Percentiles rank a stretch among this genome's conserved stretches.
phyloP scores from a whole-genome alignment of 768 basidiomycete genomes.

The Roridomyces roridus region DNA sequence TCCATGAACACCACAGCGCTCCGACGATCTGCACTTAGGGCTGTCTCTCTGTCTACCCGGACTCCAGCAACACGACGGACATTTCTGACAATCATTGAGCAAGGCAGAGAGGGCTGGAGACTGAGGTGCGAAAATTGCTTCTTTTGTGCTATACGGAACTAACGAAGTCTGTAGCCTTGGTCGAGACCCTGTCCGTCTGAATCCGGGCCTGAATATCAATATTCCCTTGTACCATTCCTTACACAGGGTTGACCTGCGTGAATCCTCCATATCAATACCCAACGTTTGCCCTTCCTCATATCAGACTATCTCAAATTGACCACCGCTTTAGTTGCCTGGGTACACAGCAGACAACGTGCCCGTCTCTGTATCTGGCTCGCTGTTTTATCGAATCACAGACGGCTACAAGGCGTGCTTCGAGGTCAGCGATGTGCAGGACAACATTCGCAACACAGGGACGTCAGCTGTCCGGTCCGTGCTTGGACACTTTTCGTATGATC shows the following conservation, averaged over 20 bases:
- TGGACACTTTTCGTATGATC: constrained; percentile 55
- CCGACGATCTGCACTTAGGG: constrained; percentile 18
- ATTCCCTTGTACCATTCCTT: constrained; percentile 54
- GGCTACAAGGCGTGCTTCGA: constrained; percentile 62
- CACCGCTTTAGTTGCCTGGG: constrained; percentile 32
- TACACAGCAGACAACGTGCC: constrained; percentile 52
- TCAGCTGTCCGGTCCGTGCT: constrained; percentile 62
- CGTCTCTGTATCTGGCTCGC: constrained; percentile 56
- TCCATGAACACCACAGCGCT: constrained; percentile 16
- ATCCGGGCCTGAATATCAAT: constrained; percentile 50
- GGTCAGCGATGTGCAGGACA: constrained; percentile 53
- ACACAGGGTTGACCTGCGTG: constrained; percentile 52
- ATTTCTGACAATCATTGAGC: constrained; percentile 56
- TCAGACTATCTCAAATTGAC: not conserved
- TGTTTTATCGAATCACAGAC: constrained; percentile 58
- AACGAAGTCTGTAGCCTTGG: constrained; percentile 42
- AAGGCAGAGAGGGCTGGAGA: constrained; percentile 60
- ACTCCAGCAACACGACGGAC: constrained; percentile 29
- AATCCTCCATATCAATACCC: constrained; percentile 52
- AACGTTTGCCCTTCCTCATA: constrained; percentile 37
- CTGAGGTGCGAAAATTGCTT: constrained; percentile 39
- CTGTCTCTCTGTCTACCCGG: constrained; percentile 6
- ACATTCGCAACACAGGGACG: constrained; percentile 59
- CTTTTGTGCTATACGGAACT: not conserved
- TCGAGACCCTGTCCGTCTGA: constrained; percentile 47